phyloP scores from a whole-genome alignment of 2,329 filamentous ascomycete species.

The Diplodia intermedia region DNA sequence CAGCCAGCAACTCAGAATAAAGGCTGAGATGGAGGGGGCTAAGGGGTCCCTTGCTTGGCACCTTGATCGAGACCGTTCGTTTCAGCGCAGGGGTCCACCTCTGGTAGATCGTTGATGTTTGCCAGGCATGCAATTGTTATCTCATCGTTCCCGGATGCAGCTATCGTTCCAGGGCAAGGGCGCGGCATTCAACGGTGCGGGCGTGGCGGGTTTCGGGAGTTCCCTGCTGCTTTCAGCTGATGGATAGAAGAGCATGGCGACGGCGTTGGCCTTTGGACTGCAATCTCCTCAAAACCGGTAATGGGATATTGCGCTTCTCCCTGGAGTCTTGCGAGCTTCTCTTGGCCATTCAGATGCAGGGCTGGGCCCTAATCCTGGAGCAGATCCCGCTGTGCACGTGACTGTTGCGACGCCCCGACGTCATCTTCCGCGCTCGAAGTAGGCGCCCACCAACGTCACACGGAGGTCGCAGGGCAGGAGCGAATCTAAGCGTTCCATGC shows the following conservation, averaged over 20 bases:
- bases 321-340: slow-evolving; percentile 3
- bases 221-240: not conserved
- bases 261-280: not conserved
- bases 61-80: not conserved
- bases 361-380: slow-evolving; percentile 11
- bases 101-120: not conserved
- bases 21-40: slow-evolving; percentile 31
- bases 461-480: slow-evolving; percentile 9
- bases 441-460: slow-evolving; percentile 16
- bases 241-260: no score
- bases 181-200: not conserved
- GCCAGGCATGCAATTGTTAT: not conserved
- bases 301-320: not conserved
- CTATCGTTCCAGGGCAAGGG: not conserved
- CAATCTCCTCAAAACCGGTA: slow-evolving; percentile 10
- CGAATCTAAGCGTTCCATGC: slow-evolving; percentile 1
- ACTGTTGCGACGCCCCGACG: slow-evolving; percentile 6
- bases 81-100: not conserved
- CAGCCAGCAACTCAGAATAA: not conserved
- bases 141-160: not conserved
- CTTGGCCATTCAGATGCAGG: not conserved
- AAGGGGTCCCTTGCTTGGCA: slow-evolving; percentile 12
- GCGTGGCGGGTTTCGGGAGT: not conserved
- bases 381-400: slow-evolving; percentile 1
- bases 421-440: not conserved